Evolutionary conservation across 495 filamentous ascomycete species (phyloP), one percentile per base, ranked within the genome.

Genomic region (Penicillium fimorum): DNA sequence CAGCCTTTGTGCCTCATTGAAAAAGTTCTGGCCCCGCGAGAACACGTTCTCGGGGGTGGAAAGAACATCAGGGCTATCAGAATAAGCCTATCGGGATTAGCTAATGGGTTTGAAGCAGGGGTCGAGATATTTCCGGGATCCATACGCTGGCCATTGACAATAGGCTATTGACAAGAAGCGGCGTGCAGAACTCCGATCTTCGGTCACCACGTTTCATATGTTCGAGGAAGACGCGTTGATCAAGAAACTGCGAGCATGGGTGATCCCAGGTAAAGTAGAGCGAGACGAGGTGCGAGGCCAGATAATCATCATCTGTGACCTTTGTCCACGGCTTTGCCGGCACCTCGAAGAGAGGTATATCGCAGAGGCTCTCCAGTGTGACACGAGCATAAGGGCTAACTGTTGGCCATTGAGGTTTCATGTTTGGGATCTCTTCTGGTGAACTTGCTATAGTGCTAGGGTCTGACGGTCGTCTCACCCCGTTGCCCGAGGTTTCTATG

Each of bases 11-110:
- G 74, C 72, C 56, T 75, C 74, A 1, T 50, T 29, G 27, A 69
- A 65, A 25, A 77, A 77, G 9, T 57, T 48, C 24, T 65, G 53
- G 1, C 74, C 74, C 25, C 66, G 62, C n/a, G 69, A 69, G 29
- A 61, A 60, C n/a, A 55, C 35, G 45, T 73, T 55, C 1, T 61
- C 64, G 8, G 57, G 52, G 30, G 63, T 42, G 17, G 66, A 65
- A 20, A 70, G 59, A 4, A 87, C 65, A 8, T 81, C 80, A 1
- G 79, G 66, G 47, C 82, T 76, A 53, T 84, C 73, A 5, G 83
- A 81, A 50, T 74, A 67, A 13, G 56, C 58, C 72, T 75, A 44
- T 29, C 24, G 3, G 10, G 1, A 42, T 65, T 30, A 64, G 55
- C 25, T 49, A 41, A n/a, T 27, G 29, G 33, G n/a, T 12, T 18